Base-by-base conservation (phyloP, 164 flowering plant genomes). In the Chimonanthus salicifolius region DNA sequence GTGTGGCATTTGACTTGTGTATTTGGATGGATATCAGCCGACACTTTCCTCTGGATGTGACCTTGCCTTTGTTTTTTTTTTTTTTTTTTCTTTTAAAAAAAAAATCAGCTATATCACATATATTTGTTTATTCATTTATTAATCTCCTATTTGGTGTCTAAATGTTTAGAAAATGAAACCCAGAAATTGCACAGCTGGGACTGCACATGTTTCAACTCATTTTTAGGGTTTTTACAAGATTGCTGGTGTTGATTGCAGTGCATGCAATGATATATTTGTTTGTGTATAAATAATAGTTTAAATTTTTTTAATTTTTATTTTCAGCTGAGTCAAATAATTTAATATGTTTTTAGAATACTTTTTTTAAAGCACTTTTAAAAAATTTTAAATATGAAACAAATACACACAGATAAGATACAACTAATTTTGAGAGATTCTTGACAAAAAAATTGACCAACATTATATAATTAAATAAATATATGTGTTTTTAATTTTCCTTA, bases 1-100 rank as follows among this genome's bases (percentile, higher is more conserved):
- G 33, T 10, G 51, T 49, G 21, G 33, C 47, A 9, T 33, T 68
- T 68, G 70, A 68, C 54, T 49, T 47, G 20, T 68, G 54, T 68
- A 47, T 48, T 68, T 68, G 70, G 51, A 11, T 68, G 54, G 54
- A 33, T 16, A 48, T 68, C 48, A 15, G 70, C 54, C 70, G 70
- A 48, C 70, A 48, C 8, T 49, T 47, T 20, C 10, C 54, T 68
- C 70, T 66, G 11, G 54, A 68, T 68, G 54, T 47, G 47, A 48
- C 45, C 70, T 47, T 13, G 60, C 60, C 16, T 1, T n/a, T 54
- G 11, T 13, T 54, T 54, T 54, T 54, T 54, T 10, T 13, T 5
- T 54, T n/a, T n/a, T n/a, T n/a, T n/a, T n/a, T n/a, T n/a, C n/a
- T n/a, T n/a, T n/a, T n/a, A n/a, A n/a, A n/a, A n/a, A n/a, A n/a